These are phyloP conservation scores for Carex myosuroides DNA, from an alignment of 176 grass and related monocot genomes.

Conservation along the genomic window DNA sequence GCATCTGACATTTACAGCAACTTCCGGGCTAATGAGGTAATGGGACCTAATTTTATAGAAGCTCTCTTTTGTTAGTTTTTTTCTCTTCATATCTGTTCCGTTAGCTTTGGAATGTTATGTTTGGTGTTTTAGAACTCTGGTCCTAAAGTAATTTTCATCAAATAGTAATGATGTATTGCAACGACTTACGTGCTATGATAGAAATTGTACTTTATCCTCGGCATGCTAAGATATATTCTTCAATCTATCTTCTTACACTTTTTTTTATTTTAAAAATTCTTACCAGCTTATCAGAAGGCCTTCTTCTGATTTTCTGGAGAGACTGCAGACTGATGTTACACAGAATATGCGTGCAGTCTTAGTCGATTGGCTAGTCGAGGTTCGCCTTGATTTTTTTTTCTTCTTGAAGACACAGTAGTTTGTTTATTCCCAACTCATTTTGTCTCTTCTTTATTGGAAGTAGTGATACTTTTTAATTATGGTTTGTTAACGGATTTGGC, in stretches of 20 bases:
- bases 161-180: not conserved
- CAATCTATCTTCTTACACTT: not conserved
- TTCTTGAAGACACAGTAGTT: not conserved
- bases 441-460: not conserved
- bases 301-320: slow-evolving; percentile 19
- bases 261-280: not conserved
- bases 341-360: slow-evolving; percentile 37
- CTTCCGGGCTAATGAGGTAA: slow-evolving; percentile 20
- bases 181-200: not conserved
- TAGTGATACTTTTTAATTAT: not conserved
- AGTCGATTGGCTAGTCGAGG: slow-evolving; percentile 80
- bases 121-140: not conserved
- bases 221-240: not conserved
- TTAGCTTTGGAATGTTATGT: not conserved
- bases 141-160: not conserved
- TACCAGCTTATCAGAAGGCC: slow-evolving; percentile 20
- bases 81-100: slow-evolving; percentile 8
- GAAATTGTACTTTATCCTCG: not conserved
- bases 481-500: not conserved
- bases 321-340: slow-evolving; percentile 21
- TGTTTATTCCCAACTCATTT: slow-evolving; percentile 1
- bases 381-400: slow-evolving; percentile 20
- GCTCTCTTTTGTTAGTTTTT: not conserved
- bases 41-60: not conserved
- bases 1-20: slow-evolving; percentile 18